Evolutionary conservation across 2,329 filamentous ascomycete species (phyloP).

Genomic region (Xylaria sp.): DNA sequence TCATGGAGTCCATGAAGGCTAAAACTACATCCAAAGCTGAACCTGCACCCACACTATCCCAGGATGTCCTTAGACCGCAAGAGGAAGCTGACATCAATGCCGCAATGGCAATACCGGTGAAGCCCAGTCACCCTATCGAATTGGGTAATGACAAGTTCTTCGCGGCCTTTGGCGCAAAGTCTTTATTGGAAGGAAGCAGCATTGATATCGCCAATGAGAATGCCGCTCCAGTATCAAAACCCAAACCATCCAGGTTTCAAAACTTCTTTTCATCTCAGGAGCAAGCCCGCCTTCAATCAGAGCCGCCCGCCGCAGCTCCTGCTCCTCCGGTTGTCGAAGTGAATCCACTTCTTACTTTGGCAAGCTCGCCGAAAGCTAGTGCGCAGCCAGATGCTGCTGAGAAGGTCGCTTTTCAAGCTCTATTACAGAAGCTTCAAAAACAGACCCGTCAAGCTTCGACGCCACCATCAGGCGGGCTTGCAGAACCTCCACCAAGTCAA

Average conservation of each 20-base stretch:
- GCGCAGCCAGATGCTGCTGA: conserved; percentile 66
- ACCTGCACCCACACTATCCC: conserved; percentile 43
- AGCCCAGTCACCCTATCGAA: conserved; percentile 68
- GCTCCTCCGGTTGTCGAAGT: conserved; percentile 35
- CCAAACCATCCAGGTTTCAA: conserved; percentile 80
- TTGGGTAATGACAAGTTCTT: conserved; percentile 80
- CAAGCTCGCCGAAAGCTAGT: conserved; percentile 32
- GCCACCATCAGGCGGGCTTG: conserved; percentile 49
- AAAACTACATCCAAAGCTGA: conserved; percentile 49
- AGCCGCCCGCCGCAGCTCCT: conserved; percentile 53
- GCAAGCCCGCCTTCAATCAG: conserved; percentile 54
- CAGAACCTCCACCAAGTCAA: conserved; percentile 38
- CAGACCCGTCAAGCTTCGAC: conserved; percentile 52
- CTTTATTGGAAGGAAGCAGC: conserved; percentile 55
- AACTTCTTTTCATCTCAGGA: conserved; percentile 75
- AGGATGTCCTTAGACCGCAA: conserved; percentile 46
- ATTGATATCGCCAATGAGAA: conserved; percentile 54
- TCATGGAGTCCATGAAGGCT: conserved; percentile 89
- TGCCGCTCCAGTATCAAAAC: conserved; percentile 49
- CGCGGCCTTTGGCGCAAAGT: conserved; percentile 54
- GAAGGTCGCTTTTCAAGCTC: conserved; percentile 82
- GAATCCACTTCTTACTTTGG: conserved; percentile 40
- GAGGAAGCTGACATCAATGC: conserved; percentile 54
- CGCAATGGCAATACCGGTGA: conserved; percentile 61
- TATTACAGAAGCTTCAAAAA: conserved; percentile 80